Evolutionary conservation across 1,139 yeast genomes (phyloP).

Genomic region (Meyerozyma athensensis): DNA sequence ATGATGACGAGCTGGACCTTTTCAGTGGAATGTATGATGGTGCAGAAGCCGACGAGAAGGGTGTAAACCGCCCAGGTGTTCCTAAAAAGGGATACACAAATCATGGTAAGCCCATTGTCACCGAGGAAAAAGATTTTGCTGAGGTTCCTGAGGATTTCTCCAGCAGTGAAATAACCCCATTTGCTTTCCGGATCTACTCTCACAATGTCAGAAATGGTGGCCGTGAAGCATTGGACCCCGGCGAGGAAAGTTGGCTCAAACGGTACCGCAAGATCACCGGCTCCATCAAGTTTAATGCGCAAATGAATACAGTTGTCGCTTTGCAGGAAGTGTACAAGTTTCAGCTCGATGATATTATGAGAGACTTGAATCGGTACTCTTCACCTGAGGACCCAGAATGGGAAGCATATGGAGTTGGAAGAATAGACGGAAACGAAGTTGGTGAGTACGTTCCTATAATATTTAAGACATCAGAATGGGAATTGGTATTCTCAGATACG

Average conservation of each 20-base stretch:
- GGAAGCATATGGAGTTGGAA: slow-evolving; percentile 31
- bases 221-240: slow-evolving; percentile 21
- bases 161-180: slow-evolving; percentile 12
- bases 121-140: slow-evolving; percentile 16
- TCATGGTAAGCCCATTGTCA: slow-evolving; percentile 12
- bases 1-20: slow-evolving; percentile 15
- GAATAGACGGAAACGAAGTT: slow-evolving; percentile 27
- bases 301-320: slow-evolving; percentile 24
- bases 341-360: slow-evolving; percentile 30
- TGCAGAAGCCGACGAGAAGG: slow-evolving; percentile 8
- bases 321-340: slow-evolving; percentile 34
- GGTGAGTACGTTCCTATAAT: slow-evolving; percentile 37
- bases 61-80: slow-evolving; percentile 4
- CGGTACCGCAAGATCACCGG: slow-evolving; percentile 22
- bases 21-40: slow-evolving; percentile 16
- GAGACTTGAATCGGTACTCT: slow-evolving; percentile 22
- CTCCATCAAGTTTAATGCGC: slow-evolving; percentile 26
- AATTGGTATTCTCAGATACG: slow-evolving; percentile 25
- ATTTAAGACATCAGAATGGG: slow-evolving; percentile 28
- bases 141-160: slow-evolving; percentile 14
- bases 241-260: slow-evolving; percentile 29
- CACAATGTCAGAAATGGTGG: slow-evolving; percentile 38
- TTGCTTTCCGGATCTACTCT: slow-evolving; percentile 31
- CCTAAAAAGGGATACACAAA: slow-evolving; percentile 7
- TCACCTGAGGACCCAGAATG: slow-evolving; percentile 22